Evolutionary conservation across 352 stramenopile species (phyloP).

Genomic region (Globisporangium recalcitrans): DNA sequence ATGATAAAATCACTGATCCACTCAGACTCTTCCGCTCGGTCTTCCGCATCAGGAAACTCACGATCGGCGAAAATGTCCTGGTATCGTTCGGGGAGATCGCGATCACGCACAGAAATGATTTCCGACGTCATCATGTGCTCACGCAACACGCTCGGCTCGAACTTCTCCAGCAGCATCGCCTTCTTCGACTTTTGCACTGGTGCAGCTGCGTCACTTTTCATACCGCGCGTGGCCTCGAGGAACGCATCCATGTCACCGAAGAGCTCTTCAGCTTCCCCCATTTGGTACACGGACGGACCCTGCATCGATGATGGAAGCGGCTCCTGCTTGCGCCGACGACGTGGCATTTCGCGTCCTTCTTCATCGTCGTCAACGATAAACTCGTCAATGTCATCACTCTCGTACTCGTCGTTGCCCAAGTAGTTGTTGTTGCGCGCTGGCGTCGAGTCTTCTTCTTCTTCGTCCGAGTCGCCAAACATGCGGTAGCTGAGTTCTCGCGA

Average conservation of each 20-base stretch:
- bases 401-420: constrained; percentile 83
- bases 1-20: constrained; percentile 88
- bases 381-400: constrained; percentile 87
- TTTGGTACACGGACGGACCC: constrained; percentile 85
- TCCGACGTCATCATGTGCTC: constrained; percentile 88
- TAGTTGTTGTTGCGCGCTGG: constrained; percentile 74
- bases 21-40: constrained; percentile 81
- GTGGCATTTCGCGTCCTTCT: constrained; percentile 71
- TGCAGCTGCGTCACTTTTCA: constrained; percentile 18
- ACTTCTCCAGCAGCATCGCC: constrained; percentile 81
- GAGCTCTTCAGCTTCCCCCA: constrained; percentile 86
- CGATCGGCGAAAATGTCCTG: constrained; percentile 68
- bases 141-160: constrained; percentile 81
- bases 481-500: constrained; percentile 82
- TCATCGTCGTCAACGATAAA: constrained; percentile 90
- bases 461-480: constrained; percentile 88
- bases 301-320: constrained; percentile 72
- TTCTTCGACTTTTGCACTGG: constrained; percentile 65
- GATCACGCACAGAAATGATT: constrained; percentile 71
- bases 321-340: constrained; percentile 72
- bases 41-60: constrained; percentile 77
- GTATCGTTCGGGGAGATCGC: constrained; percentile 77
- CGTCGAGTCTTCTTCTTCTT: constrained; percentile 79
- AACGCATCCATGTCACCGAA: constrained; percentile 89
- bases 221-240: constrained; percentile 69